Conservation (phyloP, 768 basidiomycete genomes). For the Boletus rubescentipes region DNA sequence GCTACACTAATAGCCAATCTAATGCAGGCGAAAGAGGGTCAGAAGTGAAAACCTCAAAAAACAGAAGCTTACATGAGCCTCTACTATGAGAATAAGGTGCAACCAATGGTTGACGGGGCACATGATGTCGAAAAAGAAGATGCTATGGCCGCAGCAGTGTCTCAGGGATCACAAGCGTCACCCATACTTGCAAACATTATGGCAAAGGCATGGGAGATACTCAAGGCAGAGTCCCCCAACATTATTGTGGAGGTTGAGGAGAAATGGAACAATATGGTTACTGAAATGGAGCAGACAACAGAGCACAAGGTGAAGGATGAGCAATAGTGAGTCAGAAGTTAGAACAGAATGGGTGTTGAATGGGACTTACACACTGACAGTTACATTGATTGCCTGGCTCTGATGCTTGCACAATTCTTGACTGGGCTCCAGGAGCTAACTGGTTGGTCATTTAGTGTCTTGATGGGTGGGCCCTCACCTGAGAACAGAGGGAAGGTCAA, state of each 20-base stretch:
- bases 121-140: background rate
- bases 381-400: background rate
- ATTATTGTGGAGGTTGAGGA: background rate
- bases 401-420: background rate
- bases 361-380: background rate
- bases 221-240: background rate
- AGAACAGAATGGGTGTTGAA: too few relatives aligned
- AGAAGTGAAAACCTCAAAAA: background rate
- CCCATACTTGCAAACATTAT: background rate
- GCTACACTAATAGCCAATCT: background rate
- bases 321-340: background rate
- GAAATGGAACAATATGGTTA: background rate
- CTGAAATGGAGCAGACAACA: background rate
- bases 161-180: background rate
- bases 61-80: background rate
- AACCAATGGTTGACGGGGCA: background rate
- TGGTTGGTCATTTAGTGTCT: background rate
- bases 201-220: background rate
- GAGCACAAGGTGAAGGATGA: background rate
- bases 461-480: background rate
- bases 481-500: background rate
- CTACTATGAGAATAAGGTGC: background rate
- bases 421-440: background rate
- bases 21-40: background rate
- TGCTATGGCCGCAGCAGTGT: background rate